Evolutionary conservation across 345 rosid species (phyloP), one percentile per base, ranked within the genome.

Genomic region (Brassica juncea): DNA sequence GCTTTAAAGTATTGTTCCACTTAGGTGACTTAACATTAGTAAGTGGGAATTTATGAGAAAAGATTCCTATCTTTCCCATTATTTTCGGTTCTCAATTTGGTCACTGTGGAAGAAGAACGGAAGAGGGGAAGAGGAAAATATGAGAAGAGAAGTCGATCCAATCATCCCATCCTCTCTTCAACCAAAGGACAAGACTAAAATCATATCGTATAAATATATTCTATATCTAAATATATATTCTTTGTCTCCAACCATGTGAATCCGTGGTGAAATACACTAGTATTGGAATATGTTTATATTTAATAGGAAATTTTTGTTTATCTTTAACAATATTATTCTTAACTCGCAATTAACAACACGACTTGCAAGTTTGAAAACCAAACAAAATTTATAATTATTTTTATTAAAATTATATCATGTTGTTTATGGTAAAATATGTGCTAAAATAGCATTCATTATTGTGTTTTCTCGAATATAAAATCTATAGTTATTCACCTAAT

Each of bases 11-110:
- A 77, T 63, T 35, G 66, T 66, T 78, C 77, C 77, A 78, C 67
- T 71, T 59, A 59, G 66, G 70, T 67, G 82, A 73, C 44, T 67
- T 66, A 67, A 73, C 77, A 73, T 60, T 8, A 44, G 77, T 59
- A 15, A 79, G 78, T 79, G 78, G 82, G 78, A 73, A 49, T 73
- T 32, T 70, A 52, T 8, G 66, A 52, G 60, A 63, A 80, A 80
- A 49, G 71, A 62, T 80, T 68, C 74, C 12, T 31, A 39, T 60
- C 49, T 60, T 47, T 73, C 70, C 70, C 52, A 68, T 68, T 32
- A 59, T 27, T 3, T 80, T 62, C 5, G 65, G 68, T 79, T 60
- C 66, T 67, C 60, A 55, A 39, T 21, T 70, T 55, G 66, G 27
- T 52, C 44, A 64, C 44, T 71, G 66, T 54, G 59, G 71, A 62